These are phyloP conservation scores for Colletotrichum graminicola DNA, from an alignment of 2,329 filamentous ascomycete species.

Conservation along the genomic window DNA sequence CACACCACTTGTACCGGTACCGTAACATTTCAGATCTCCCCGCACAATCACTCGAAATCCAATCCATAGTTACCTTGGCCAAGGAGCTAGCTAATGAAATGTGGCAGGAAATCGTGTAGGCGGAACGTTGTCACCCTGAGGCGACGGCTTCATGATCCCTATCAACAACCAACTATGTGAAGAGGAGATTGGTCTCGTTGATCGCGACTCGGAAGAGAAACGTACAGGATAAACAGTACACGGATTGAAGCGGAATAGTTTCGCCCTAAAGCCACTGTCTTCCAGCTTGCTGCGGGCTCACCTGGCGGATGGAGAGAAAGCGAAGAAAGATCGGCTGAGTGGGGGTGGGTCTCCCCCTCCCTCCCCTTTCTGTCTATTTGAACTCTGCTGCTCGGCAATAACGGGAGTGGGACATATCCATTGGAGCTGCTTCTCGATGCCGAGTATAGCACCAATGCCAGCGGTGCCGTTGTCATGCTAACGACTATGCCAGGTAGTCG, in stretches of 20 bases:
- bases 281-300: background rate
- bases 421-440: slow-evolving; percentile 59
- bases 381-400: background rate
- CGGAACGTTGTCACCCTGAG: background rate
- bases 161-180: background rate
- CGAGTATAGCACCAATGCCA: slow-evolving; percentile 60
- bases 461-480: slow-evolving; percentile 63
- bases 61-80: too few species aligned
- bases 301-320: slow-evolving; percentile 4
- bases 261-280: background rate
- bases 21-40: background rate
- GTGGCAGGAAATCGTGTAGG: background rate
- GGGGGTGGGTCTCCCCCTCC: slow-evolving; percentile 22
- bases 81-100: too few species aligned
- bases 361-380: background rate
- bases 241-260: background rate
- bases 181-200: too few species aligned
- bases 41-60: background rate
- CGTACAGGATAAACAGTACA: background rate
- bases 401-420: slow-evolving; percentile 60
- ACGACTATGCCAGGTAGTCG: slow-evolving; percentile 66
- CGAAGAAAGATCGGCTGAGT: slow-evolving; percentile 27
- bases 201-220: background rate
- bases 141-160: background rate
- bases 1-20: background rate